Conservation (phyloP, 2,329 filamentous ascomycete genomes). For the Atkinsonella texensis region DNA sequence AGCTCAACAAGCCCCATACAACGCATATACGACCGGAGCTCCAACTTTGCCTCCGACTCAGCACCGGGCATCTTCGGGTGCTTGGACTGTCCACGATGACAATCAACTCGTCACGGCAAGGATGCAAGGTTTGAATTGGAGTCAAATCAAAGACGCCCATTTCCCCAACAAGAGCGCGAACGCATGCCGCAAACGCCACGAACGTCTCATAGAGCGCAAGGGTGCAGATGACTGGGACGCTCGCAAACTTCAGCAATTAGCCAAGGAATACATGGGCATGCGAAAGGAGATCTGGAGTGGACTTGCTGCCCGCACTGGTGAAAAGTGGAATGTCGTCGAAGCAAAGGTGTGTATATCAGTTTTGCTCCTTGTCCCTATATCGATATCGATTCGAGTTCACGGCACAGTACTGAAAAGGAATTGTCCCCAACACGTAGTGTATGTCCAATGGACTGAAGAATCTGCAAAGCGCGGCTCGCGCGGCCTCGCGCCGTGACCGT, state of each 20-base stretch:
- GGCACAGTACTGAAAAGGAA: background rate
- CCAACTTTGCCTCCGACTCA: constrained; percentile 31
- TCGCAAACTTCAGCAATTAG: constrained; percentile 60
- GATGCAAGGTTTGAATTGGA: constrained; percentile 70
- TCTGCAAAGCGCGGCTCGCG: constrained; percentile 56
- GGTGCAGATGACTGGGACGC: constrained; percentile 70
- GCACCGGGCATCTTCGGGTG: constrained; percentile 47
- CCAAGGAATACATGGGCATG: constrained; percentile 66
- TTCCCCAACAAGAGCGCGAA: constrained; percentile 71
- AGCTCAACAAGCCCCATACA: constrained; percentile 21
- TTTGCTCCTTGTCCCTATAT: background rate
- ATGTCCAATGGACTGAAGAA: constrained; percentile 78
- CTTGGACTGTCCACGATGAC: constrained; percentile 67
- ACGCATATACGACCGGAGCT: constrained; percentile 24
- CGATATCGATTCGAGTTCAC: background rate
- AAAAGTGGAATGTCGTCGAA: constrained; percentile 66
- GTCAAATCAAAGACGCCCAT: constrained; percentile 61
- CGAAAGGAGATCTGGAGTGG: constrained; percentile 72
- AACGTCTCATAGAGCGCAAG: constrained; percentile 66
- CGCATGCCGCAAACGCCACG: constrained; percentile 81
- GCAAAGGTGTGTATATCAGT: constrained; percentile 36
- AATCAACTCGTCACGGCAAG: constrained; percentile 59
- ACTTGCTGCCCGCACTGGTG: constrained; percentile 61
- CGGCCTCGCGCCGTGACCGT: constrained; percentile 53
- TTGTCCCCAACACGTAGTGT: constrained; percentile 38